phyloP scores from a whole-genome alignment of 345 rosid genomes.

The Salix viminalis region DNA sequence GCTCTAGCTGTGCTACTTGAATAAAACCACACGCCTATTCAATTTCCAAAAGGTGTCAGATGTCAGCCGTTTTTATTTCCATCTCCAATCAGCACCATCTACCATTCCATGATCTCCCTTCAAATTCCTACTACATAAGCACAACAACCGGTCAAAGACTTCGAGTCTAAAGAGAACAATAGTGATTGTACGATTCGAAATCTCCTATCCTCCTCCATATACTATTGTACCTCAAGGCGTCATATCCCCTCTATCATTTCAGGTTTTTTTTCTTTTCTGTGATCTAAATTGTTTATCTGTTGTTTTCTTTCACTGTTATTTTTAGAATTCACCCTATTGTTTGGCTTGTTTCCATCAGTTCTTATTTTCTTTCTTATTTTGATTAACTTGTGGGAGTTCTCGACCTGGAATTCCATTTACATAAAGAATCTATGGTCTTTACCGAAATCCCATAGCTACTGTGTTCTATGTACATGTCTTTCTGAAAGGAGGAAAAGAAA shows the following conservation, averaged over 20 bases:
- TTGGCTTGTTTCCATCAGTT: conserved; percentile 1
- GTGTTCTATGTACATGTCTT: background rate
- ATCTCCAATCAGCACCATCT: background rate
- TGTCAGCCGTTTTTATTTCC: background rate
- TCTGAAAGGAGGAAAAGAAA: conserved; percentile 3
- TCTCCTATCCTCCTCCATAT: conserved; percentile 13
- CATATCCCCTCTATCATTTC: background rate
- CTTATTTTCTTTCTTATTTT: background rate
- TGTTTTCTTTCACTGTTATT: background rate
- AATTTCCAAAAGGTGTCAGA: background rate
- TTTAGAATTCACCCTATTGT: background rate
- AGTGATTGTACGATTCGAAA: background rate
- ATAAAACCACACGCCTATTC: background rate
- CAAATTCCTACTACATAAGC: background rate
- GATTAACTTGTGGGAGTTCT: background rate
- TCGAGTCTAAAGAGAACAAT: background rate
- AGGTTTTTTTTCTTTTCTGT: background rate
- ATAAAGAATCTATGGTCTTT: background rate
- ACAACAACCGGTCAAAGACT: background rate
- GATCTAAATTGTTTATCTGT: background rate
- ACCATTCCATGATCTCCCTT: background rate
- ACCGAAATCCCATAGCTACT: background rate
- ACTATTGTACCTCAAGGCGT: conserved; percentile 4
- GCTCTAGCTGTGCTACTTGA: background rate
- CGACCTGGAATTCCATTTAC: background rate